A percentile compares a stretch with the other conserved stretches of the same genome.
Evolutionary conservation across 1,284 basidiomycete species (phyloP).

Genomic region (Sphaerobolus stellatus): DNA sequence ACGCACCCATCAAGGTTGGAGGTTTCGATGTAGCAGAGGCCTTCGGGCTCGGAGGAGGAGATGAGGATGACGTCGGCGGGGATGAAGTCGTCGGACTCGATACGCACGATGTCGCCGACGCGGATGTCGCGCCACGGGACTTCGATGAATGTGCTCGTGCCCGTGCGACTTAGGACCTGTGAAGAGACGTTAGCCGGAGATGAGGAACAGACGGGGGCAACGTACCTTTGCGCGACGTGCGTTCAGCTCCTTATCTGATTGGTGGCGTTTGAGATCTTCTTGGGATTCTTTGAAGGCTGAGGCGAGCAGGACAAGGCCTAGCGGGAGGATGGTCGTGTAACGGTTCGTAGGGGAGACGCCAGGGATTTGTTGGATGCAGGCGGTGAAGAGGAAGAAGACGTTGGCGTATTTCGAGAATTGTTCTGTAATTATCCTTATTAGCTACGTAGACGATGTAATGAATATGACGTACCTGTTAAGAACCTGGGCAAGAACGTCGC

Average conservation of each 20-base stretch:
- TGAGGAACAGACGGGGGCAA: slow-evolving; percentile 18
- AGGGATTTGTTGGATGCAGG: slow-evolving; percentile 97
- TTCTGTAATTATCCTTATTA: slow-evolving; percentile 48
- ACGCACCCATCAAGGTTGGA: slow-evolving; percentile 93
- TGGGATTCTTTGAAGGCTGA: slow-evolving; percentile 97
- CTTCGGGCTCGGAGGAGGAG: slow-evolving; percentile 93
- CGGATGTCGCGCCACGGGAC: slow-evolving; percentile 87
- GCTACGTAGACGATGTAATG: neutral
- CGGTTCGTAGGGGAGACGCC: slow-evolving; percentile 95
- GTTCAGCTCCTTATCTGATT: slow-evolving; percentile 92
- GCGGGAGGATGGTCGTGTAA: slow-evolving; percentile 94
- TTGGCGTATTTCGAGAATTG: slow-evolving; percentile 99
- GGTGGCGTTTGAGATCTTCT: slow-evolving; percentile 97
- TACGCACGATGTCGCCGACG: slow-evolving; percentile 90
- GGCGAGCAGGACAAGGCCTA: slow-evolving; percentile 86
- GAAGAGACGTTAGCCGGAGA: neutral
- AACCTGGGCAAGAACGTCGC: slow-evolving; percentile 93
- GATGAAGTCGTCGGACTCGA: slow-evolving; percentile 93
- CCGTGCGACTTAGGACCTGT: slow-evolving; percentile 26
- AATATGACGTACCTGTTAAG: slow-evolving; percentile 65
- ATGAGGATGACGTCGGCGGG: slow-evolving; percentile 92
- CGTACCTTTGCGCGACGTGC: slow-evolving; percentile 81
- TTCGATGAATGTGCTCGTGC: slow-evolving; percentile 65
- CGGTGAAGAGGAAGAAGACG: slow-evolving; percentile 98
- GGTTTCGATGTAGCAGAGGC: slow-evolving; percentile 96